Percentiles rank a stretch among this genome's conserved stretches.
phyloP scores from a whole-genome alignment of 1,284 basidiomycete genomes.

The Microstroma glucosiphilum region DNA sequence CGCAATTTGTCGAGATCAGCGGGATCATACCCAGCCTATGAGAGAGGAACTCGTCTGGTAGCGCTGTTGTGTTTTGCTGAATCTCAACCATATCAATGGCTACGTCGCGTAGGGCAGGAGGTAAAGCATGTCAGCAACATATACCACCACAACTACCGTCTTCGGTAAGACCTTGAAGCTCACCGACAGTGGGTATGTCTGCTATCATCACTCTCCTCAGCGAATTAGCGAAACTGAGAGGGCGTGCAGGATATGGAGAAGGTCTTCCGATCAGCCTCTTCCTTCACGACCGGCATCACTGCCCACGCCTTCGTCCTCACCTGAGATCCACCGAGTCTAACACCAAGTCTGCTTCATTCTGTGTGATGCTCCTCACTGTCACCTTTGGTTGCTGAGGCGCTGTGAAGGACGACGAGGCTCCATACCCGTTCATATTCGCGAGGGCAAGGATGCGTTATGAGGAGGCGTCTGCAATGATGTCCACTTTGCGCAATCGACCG shows the following conservation, averaged over 20 bases:
- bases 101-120: background rate
- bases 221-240: slow-evolving; percentile 42
- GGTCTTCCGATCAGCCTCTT: background rate
- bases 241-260: background rate
- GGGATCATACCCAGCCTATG: slow-evolving; percentile 94
- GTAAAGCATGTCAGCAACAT: slow-evolving; percentile 1
- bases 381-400: slow-evolving; percentile 1
- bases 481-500: no score
- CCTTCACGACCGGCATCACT: background rate
- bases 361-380: slow-evolving; percentile 20
- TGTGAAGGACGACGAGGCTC: background rate
- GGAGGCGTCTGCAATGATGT: no score
- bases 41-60: slow-evolving; percentile 95
- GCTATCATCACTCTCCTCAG: slow-evolving; percentile 47
- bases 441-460: no score
- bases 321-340: slow-evolving; percentile 46
- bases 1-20: slow-evolving; percentile 60
- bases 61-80: slow-evolving; percentile 79
- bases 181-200: slow-evolving; percentile 45
- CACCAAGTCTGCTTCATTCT: slow-evolving; percentile 41
- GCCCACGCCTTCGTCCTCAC: slow-evolving; percentile 7
- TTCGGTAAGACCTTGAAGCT: background rate
- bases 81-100: slow-evolving; percentile 97
- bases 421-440: background rate
- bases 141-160: background rate